A percentile compares a stretch with the other conserved stretches of the same genome.
phyloP scores from a whole-genome alignment of 345 rosid genomes.

The Melaleuca alternifolia region DNA sequence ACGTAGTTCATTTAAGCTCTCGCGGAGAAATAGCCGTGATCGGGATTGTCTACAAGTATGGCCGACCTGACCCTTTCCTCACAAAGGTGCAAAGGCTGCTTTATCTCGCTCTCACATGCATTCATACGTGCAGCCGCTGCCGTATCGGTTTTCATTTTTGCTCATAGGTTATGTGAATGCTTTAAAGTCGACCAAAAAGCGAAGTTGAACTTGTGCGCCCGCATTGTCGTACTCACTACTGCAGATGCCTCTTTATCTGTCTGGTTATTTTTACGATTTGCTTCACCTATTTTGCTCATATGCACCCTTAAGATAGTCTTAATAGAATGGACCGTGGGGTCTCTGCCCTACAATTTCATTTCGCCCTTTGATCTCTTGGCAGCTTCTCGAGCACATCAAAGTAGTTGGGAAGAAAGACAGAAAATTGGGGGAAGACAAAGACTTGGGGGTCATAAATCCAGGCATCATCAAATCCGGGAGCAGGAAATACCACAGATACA shows the following conservation, averaged over 20 bases:
- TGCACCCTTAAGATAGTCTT: background rate
- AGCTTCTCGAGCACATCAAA: constrained; percentile 35
- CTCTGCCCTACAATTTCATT: background rate
- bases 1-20: constrained; percentile 40
- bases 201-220: background rate
- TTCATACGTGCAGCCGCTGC: background rate
- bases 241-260: background rate
- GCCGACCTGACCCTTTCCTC: constrained; percentile 47
- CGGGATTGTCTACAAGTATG: constrained; percentile 45
- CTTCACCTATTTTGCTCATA: background rate
- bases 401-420: background rate
- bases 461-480: constrained; percentile 32
- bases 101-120: background rate
- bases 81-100: constrained; percentile 15
- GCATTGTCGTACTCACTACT: background rate
- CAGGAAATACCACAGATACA: constrained; percentile 49
- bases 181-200: background rate
- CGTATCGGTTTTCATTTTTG: background rate
- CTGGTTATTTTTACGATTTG: background rate
- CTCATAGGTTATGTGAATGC: background rate
- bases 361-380: background rate
- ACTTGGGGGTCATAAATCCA: constrained; percentile 41
- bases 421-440: background rate
- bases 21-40: constrained; percentile 27
- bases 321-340: background rate